These are phyloP conservation scores for Chiua virens DNA, from an alignment of 768 basidiomycete species.

Conservation along the genomic window DNA sequence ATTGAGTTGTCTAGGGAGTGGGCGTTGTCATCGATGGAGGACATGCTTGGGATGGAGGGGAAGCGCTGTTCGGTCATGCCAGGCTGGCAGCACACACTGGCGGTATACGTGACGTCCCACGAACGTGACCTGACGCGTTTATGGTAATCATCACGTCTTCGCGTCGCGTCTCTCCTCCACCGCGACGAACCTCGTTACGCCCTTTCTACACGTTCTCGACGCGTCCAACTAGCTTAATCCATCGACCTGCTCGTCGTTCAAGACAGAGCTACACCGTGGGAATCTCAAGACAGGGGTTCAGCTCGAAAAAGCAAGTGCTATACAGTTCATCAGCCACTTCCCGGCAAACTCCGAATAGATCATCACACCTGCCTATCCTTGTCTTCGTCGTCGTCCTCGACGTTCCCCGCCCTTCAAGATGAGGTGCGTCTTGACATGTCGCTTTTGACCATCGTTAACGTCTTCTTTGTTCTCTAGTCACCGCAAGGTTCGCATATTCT, in stretches of 20 bases:
- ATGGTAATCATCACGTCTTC: conserved; percentile 24
- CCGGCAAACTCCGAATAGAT: conserved; percentile 26
- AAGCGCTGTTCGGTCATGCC: background rate
- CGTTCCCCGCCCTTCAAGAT: conserved; percentile 45
- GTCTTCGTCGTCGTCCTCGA: conserved; percentile 15
- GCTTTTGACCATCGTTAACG: background rate
- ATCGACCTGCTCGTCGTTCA: background rate
- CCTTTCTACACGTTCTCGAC: conserved; percentile 6
- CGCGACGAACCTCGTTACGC: background rate
- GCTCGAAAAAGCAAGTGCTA: conserved; percentile 18
- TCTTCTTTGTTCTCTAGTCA: conserved; percentile 50
- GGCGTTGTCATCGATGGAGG: background rate
- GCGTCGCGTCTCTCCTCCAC: conserved; percentile 18
- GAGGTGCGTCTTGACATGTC: conserved; percentile 48
- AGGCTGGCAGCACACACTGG: conserved; percentile 3
- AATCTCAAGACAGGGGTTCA: conserved; percentile 19
- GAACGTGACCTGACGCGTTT: conserved; percentile 36
- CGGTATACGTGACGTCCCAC: conserved; percentile 30
- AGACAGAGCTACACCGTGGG: background rate
- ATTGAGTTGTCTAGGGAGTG: conserved; percentile 7
- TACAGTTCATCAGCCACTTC: conserved; percentile 34
- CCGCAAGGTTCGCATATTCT: conserved; percentile 67
- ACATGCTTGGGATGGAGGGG: conserved; percentile 5
- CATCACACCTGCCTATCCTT: conserved; percentile 1
- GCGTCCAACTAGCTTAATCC: conserved; percentile 4